A percentile compares a stretch with the other conserved stretches of the same genome.
Evolutionary conservation across 768 basidiomycete species (phyloP).

Genomic region (Tylopilus rubrobrunneus): DNA sequence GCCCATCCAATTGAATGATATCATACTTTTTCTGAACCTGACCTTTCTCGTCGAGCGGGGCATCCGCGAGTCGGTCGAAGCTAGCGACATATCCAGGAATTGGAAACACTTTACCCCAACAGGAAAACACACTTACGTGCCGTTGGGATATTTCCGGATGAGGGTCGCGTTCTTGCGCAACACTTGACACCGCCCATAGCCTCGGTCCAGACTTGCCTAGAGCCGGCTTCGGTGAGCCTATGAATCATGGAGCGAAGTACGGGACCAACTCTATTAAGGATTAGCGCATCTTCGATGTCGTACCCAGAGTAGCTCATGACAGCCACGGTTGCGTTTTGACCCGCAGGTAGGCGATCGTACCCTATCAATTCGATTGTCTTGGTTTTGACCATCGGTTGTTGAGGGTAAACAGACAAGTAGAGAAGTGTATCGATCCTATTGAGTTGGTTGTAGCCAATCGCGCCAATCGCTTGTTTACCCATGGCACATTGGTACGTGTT

Average conservation of each 20-base stretch:
- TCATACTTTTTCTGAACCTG: conserved; percentile 79
- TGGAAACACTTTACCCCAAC: conserved; percentile 7
- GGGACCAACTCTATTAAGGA: conserved; percentile 76
- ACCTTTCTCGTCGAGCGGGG: conserved; percentile 81
- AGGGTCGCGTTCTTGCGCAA: conserved; percentile 93
- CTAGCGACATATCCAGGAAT: conserved; percentile 34
- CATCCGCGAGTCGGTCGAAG: conserved; percentile 92
- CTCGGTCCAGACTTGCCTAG: conserved; percentile 92
- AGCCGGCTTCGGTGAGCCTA: conserved; percentile 2
- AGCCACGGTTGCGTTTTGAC: conserved; percentile 97
- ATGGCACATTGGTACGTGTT: conserved; percentile 99
- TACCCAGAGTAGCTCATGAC: conserved; percentile 99
- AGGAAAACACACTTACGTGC: conserved; percentile 66
- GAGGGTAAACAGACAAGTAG: conserved; percentile 97
- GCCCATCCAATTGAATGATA: conserved; percentile 88
- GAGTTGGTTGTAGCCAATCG: conserved; percentile 97
- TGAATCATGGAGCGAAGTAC: conserved; percentile 3
- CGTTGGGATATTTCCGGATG: conserved; percentile 94
- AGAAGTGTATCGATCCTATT: conserved; percentile 96
- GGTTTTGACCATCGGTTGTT: conserved; percentile 99
- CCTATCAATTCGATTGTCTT: conserved; percentile 97
- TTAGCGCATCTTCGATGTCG: conserved; percentile 98
- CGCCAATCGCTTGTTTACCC: conserved; percentile 99
- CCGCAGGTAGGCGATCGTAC: conserved; percentile 94
- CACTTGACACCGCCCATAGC: conserved; percentile 97